Evolutionary conservation across 2,329 filamentous ascomycete species (phyloP).

Genomic region (Sphaerulina vaccinii): DNA sequence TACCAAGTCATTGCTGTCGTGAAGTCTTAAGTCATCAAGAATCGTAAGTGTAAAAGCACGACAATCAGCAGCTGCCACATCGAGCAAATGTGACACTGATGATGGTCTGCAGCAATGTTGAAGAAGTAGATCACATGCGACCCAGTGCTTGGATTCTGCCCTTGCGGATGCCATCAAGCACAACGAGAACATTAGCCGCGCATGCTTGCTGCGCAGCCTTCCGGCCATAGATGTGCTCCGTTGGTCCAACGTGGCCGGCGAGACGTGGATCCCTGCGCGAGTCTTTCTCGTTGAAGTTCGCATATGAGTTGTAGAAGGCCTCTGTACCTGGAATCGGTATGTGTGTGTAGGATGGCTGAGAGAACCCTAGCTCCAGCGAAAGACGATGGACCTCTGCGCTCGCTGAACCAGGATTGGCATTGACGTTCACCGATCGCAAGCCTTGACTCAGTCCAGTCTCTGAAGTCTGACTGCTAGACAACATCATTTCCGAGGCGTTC

Average conservation of each 20-base stretch:
- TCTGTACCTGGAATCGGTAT: slow-evolving; percentile 16
- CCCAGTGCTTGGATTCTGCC: slow-evolving; percentile 6
- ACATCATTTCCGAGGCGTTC: neutral
- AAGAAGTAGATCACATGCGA: neutral
- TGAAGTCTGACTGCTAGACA: neutral
- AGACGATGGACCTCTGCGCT: slow-evolving; percentile 26
- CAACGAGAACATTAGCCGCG: slow-evolving; percentile 42
- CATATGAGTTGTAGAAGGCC: slow-evolving; percentile 39
- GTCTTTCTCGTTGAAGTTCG: slow-evolving; percentile 35
- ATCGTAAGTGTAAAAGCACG: neutral
- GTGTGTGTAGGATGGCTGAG: slow-evolving; percentile 25
- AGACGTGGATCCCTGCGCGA: slow-evolving; percentile 29
- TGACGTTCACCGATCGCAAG: slow-evolving; percentile 7
- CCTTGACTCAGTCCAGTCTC: slow-evolving; percentile 16
- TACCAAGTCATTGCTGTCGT: too few relatives aligned
- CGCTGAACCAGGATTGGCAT: slow-evolving; percentile 6
- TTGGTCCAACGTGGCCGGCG: slow-evolving; percentile 42
- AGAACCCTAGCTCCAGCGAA: slow-evolving; percentile 28
- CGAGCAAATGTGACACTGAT: neutral
- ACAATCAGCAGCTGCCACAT: neutral
- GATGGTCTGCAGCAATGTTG: too few relatives aligned
- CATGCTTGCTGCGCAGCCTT: slow-evolving; percentile 52
- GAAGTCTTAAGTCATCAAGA: too few relatives aligned
- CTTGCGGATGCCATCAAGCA: slow-evolving; percentile 39
- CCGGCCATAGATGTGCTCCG: slow-evolving; percentile 47